A percentile compares a stretch with the other conserved stretches of the same genome.
Conservation (phyloP, 163 green algal species). For the Prototheca wickerhamii region DNA sequence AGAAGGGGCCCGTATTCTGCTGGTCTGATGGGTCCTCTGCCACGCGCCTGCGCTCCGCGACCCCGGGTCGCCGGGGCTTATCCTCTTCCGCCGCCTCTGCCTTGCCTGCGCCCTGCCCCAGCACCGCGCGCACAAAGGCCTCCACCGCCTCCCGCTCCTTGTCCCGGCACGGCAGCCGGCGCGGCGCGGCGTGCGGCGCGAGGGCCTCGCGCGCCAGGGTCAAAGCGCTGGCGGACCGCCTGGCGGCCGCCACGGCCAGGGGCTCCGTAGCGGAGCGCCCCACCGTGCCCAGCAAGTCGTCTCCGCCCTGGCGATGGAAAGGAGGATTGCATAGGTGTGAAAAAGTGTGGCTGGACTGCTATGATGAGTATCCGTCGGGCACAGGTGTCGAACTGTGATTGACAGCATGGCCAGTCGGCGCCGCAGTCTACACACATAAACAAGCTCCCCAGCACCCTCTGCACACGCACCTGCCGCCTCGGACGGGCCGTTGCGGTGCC, state of each 20-base stretch:
- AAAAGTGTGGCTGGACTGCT: too few species aligned
- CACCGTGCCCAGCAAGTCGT: conserved; percentile 23
- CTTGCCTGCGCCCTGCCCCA: conserved; percentile 15
- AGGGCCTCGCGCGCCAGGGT: conserved; percentile 33
- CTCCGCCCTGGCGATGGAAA: conserved; percentile 19
- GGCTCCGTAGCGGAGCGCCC: not conserved
- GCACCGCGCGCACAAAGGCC: conserved; percentile 60
- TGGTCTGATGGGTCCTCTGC: too few species aligned
- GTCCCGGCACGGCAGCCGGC: conserved; percentile 62
- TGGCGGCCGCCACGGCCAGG: not conserved
- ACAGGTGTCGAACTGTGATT: too few species aligned
- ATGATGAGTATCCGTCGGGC: too few species aligned
- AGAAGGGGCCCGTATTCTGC: not conserved
- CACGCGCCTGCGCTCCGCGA: too few species aligned
- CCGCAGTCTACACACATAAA: not conserved
- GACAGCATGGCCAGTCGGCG: too few species aligned
- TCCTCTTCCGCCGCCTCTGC: not conserved
- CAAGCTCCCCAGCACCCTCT: not conserved
- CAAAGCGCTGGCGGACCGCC: conserved; percentile 5
- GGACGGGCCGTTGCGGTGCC: not conserved
- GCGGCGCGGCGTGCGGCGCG: conserved; percentile 34
- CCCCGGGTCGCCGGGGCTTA: too few species aligned
- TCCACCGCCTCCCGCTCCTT: conserved; percentile 49
- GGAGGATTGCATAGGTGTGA: not conserved
- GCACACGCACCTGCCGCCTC: not conserved